These are phyloP conservation scores for Solanum chacoense DNA, from an alignment of 305 asterid species.

Conservation along the genomic window DNA sequence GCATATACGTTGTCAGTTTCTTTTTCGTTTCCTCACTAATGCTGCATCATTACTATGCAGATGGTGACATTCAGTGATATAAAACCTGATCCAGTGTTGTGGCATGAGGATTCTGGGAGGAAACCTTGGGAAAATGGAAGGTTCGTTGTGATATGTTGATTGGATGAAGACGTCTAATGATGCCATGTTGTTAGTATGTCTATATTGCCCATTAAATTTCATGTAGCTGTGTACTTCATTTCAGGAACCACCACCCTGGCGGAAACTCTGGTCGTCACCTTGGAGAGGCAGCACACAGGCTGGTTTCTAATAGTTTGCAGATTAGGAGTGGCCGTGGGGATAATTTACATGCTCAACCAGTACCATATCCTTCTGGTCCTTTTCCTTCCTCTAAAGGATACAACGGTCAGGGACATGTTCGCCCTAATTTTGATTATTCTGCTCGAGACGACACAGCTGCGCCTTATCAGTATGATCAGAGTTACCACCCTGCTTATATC, in stretches of 20 bases:
- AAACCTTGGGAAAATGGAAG: conserved; percentile 72
- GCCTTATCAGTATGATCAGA: conserved; percentile 7
- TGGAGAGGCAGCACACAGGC: conserved; percentile 85
- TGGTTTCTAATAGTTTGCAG: conserved; percentile 67
- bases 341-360: conserved; percentile 21
- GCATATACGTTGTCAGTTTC: not conserved
- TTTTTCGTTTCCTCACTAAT: not conserved
- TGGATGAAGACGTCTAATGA: not conserved
- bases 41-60: conserved; percentile 22
- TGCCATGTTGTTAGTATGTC: not conserved
- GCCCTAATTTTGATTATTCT: conserved; percentile 23
- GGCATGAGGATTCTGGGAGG: conserved; percentile 97
- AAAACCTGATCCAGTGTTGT: conserved; percentile 75
- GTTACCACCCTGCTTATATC: conserved; percentile 20
- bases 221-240: not conserved
- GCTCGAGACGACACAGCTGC: conserved; percentile 7
- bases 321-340: conserved; percentile 17
- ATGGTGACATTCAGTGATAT: conserved; percentile 61
- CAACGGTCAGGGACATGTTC: conserved; percentile 21
- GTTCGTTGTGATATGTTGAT: conserved; percentile 16
- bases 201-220: not conserved
- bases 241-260: conserved; percentile 39
- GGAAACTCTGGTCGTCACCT: conserved; percentile 66
- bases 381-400: conserved; percentile 24
- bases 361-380: conserved; percentile 22